phyloP scores from a whole-genome alignment of 2,329 filamentous ascomycete genomes.

The Ceratocystis huliohia region DNA sequence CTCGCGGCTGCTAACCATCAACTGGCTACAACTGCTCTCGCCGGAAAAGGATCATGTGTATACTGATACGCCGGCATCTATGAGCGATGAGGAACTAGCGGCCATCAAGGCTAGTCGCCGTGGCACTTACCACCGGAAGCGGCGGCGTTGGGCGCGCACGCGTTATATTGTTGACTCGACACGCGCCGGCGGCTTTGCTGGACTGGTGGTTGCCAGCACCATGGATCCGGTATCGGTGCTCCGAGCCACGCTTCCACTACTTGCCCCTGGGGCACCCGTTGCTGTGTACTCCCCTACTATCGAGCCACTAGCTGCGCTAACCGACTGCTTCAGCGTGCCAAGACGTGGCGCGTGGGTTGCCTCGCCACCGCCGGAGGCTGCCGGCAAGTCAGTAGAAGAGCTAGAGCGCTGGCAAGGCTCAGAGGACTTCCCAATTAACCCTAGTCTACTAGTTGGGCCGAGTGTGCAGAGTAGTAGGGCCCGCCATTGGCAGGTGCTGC shows the following conservation, averaged over 20 bases:
- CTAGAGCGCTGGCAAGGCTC: slow-evolving; percentile 46
- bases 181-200: slow-evolving; percentile 64
- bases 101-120: slow-evolving; percentile 70
- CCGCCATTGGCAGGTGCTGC: slow-evolving; percentile 78
- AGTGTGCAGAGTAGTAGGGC: slow-evolving; percentile 69
- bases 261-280: slow-evolving; percentile 71
- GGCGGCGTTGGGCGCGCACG: slow-evolving; percentile 64
- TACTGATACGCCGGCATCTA: slow-evolving; percentile 46
- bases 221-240: slow-evolving; percentile 74
- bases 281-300: slow-evolving; percentile 73
- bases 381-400: slow-evolving; percentile 36
- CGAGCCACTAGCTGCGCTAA: slow-evolving; percentile 64
- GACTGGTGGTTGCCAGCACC: slow-evolving; percentile 65
- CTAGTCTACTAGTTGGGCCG: slow-evolving; percentile 66
- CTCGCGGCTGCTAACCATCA: slow-evolving; percentile 68
- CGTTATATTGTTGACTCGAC: slow-evolving; percentile 62
- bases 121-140: slow-evolving; percentile 79
- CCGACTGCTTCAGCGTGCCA: slow-evolving; percentile 73
- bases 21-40: slow-evolving; percentile 81
- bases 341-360: slow-evolving; percentile 63
- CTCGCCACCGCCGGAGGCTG: slow-evolving; percentile 36
- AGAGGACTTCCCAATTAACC: slow-evolving; percentile 76
- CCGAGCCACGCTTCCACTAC: slow-evolving; percentile 60
- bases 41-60: slow-evolving; percentile 67
- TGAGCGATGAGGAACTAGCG: slow-evolving; percentile 48